phyloP scores from a whole-genome alignment of 164 flowering plant genomes.

The Cinnamomum chago region DNA sequence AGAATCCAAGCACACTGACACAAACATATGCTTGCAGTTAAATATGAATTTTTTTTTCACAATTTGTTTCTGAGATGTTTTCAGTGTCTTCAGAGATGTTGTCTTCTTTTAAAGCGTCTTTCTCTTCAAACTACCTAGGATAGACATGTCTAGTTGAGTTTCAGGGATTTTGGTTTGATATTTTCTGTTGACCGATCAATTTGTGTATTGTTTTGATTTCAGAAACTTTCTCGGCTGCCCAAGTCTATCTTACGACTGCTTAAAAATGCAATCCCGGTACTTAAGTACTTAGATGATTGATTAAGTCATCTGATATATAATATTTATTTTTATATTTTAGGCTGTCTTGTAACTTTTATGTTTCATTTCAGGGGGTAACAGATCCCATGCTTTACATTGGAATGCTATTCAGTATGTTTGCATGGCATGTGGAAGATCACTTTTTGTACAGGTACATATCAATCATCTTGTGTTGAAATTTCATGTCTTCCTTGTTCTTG shows the following conservation, averaged over 20 bases:
- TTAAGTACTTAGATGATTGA: slow-evolving; percentile 35
- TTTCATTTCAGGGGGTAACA: slow-evolving; percentile 78
- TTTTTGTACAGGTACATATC: slow-evolving; percentile 73
- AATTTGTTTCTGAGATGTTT: not conserved
- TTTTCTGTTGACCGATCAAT: not conserved
- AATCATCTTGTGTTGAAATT: not conserved
- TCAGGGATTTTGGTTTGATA: not conserved
- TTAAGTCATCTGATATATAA: not conserved
- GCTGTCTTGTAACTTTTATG: not conserved
- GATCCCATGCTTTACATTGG: slow-evolving; percentile 99
- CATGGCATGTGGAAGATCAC: slow-evolving; percentile 99
- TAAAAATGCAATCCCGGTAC: slow-evolving; percentile 80
- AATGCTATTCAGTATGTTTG: slow-evolving; percentile 97
- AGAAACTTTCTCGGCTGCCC: slow-evolving; percentile 74
- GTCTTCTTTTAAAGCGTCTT: not conserved
- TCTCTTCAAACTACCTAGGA: not conserved
- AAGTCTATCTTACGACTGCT: slow-evolving; percentile 77
- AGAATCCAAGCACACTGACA: too few species aligned
- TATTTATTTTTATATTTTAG: too few species aligned
- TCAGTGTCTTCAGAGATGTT: not conserved
- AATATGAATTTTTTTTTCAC: too few species aligned
- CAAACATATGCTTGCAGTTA: too few species aligned
- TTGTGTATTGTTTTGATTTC: slow-evolving; percentile 21
- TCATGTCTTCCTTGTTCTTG: not conserved
- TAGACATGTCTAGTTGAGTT: not conserved